Evolutionary conservation across 805 yeast genomes (phyloP).

Genomic region (Starmera quercuum): DNA sequence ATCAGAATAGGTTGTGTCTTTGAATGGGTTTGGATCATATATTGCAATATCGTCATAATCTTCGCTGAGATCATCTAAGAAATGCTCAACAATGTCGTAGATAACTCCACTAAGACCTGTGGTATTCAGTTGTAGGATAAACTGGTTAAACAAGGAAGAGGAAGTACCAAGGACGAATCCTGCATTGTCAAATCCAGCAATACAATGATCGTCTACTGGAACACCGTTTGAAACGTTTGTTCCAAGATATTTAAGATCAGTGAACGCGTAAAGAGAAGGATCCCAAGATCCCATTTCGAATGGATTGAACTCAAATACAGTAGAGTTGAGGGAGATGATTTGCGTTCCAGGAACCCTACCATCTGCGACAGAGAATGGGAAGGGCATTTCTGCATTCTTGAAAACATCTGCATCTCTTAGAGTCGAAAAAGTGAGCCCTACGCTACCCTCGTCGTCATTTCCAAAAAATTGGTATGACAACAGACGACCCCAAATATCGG

Average conservation of each 20-base stretch:
- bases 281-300: slow-evolving; percentile 87
- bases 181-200: slow-evolving; percentile 69
- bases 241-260: slow-evolving; percentile 64
- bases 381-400: slow-evolving; percentile 58
- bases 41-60: slow-evolving; percentile 63
- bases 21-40: slow-evolving; percentile 68
- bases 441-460: slow-evolving; percentile 51
- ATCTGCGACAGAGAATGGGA: slow-evolving; percentile 58
- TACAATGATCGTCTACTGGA: slow-evolving; percentile 44
- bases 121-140: slow-evolving; percentile 49
- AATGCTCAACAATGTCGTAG: slow-evolving; percentile 33
- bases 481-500: slow-evolving; percentile 78
- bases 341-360: slow-evolving; percentile 58
- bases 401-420: slow-evolving; percentile 56
- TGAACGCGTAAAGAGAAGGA: slow-evolving; percentile 57
- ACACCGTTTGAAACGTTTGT: slow-evolving; percentile 53
- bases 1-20: slow-evolving; percentile 30
- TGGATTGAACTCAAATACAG: slow-evolving; percentile 58
- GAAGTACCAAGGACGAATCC: slow-evolving; percentile 82
- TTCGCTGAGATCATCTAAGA: slow-evolving; percentile 38
- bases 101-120: slow-evolving; percentile 42
- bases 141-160: slow-evolving; percentile 69
- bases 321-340: slow-evolving; percentile 57
- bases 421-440: slow-evolving; percentile 50
- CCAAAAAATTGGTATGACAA: slow-evolving; percentile 69